Base-by-base conservation (phyloP, 1,284 basidiomycete genomes). In the Cerrena zonata region DNA sequence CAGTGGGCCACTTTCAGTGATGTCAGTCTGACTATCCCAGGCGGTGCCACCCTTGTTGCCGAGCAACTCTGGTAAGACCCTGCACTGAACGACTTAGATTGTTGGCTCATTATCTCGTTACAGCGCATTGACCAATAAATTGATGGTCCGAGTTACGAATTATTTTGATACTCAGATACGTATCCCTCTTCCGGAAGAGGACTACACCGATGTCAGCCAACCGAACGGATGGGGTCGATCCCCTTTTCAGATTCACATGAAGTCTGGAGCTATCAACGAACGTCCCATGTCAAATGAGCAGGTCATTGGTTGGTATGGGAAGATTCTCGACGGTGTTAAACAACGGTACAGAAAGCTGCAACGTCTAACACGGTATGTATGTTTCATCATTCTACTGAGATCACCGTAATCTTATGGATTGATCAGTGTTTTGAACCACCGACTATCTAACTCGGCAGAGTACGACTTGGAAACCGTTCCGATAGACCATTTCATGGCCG, bases 1-100 rank as follows among this genome's bases (percentile, higher is more conserved):
- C 94, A 99, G 61, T 97, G 94, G 91, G 85, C 88, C 39, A 96
- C 96, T 40, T 85, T 99, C 67, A 93, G 91, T 60, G 91, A 92
- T 63, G 93, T 97, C 40, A 93, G 93, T 48, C 77, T 94, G 65
- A 90, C 88, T 37, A 88, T 94, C 21, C 78, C 86, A 21, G 92
- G 92, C 11, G 96, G 94, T 23, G 94, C 96, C 39, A 73, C 89
- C 51, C 76, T 97, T 13, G 94, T 99, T 4, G 95, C 94, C 11
- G 93, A 97, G 68, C 90, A 94, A 61, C 80, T 96, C 59, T 95
- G 92, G 93, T 94, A 61, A 64, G 45, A 44, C 11, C 2, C 34
- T 50, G 49, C 49, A 26, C 18, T 52, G 49, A 37, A 47, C 26
- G 41, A 40, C 43, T 44, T 38, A 13, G 3, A 2, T 21, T 12